Conservation (phyloP, 805 yeast genomes). For the Millerago galiae region DNA sequence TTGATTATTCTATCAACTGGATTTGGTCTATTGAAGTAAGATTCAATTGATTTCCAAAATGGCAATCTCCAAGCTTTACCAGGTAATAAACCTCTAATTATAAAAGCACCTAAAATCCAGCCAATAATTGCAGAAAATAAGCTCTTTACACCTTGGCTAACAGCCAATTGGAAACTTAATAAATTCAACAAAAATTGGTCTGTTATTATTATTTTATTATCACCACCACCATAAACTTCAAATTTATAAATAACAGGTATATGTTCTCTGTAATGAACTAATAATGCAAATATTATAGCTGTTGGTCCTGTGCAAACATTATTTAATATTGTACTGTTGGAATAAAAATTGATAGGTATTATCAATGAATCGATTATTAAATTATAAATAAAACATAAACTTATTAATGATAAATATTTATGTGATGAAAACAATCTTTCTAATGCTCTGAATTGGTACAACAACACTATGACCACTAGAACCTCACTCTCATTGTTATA, state of each 20-base stretch:
- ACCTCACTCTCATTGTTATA: slow-evolving; percentile 29
- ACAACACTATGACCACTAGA: slow-evolving; percentile 26
- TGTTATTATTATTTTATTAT: slow-evolving; percentile 15
- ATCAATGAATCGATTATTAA: slow-evolving; percentile 9
- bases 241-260: slow-evolving; percentile 36
- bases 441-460: slow-evolving; percentile 32
- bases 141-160: slow-evolving; percentile 26
- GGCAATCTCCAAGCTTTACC: slow-evolving; percentile 35
- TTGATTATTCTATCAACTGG: slow-evolving; percentile 5
- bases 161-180: slow-evolving; percentile 27
- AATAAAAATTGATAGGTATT: slow-evolving; percentile 15
- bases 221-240: slow-evolving; percentile 20
- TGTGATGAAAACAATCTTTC: slow-evolving; percentile 33
- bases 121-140: slow-evolving; percentile 26
- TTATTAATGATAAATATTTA: slow-evolving; percentile 24
- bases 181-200: slow-evolving; percentile 31
- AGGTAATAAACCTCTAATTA: slow-evolving; percentile 30
- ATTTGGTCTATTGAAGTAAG: slow-evolving; percentile 1
- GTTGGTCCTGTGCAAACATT: slow-evolving; percentile 27
- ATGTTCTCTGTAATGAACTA: slow-evolving; percentile 29
- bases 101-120: slow-evolving; percentile 31
- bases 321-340: slow-evolving; percentile 14
- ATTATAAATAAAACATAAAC: slow-evolving; percentile 14
- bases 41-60: slow-evolving; percentile 12
- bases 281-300: slow-evolving; percentile 27